These are phyloP conservation scores for Calocera viscosa DNA, from an alignment of 768 basidiomycete species.

Conservation along the genomic window DNA sequence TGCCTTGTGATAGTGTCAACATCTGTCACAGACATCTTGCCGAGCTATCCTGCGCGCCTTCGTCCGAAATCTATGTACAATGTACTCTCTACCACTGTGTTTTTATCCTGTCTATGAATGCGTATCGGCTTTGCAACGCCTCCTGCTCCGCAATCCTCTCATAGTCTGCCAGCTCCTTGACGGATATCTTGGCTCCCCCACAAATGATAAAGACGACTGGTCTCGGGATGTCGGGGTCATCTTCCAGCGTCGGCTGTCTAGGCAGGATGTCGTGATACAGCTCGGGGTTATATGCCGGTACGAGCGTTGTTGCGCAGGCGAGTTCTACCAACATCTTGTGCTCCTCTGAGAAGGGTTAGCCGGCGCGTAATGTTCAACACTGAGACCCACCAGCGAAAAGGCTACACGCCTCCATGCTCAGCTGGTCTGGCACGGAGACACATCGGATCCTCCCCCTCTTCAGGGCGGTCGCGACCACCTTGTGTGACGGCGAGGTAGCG, in stretches of 20 bases:
- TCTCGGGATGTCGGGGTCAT: constrained; percentile 9
- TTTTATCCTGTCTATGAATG: neutral
- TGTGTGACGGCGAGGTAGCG: constrained; percentile 50
- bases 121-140: neutral
- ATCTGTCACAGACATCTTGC: neutral
- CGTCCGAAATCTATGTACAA: neutral
- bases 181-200: constrained; percentile 56
- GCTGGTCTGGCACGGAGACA: constrained; percentile 51
- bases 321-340: constrained; percentile 65
- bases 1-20: neutral
- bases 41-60: too few relatives aligned
- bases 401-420: constrained; percentile 51
- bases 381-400: constrained; percentile 44
- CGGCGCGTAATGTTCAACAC: neutral
- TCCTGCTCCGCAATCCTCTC: neutral
- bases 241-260: constrained; percentile 20
- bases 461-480: constrained; percentile 52
- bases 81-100: neutral
- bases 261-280: constrained; percentile 44
- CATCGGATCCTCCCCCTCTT: constrained; percentile 47
- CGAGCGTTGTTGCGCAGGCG: constrained; percentile 57
- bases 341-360: constrained; percentile 37
- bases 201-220: constrained; percentile 55
- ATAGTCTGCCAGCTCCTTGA: constrained; percentile 42
- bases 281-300: constrained; percentile 47